Percentiles rank a stretch among this genome's conserved stretches.
These are phyloP conservation scores for Pseudozyma tsukubaensis DNA, from an alignment of 1,284 basidiomycete species.

Conservation along the genomic window DNA sequence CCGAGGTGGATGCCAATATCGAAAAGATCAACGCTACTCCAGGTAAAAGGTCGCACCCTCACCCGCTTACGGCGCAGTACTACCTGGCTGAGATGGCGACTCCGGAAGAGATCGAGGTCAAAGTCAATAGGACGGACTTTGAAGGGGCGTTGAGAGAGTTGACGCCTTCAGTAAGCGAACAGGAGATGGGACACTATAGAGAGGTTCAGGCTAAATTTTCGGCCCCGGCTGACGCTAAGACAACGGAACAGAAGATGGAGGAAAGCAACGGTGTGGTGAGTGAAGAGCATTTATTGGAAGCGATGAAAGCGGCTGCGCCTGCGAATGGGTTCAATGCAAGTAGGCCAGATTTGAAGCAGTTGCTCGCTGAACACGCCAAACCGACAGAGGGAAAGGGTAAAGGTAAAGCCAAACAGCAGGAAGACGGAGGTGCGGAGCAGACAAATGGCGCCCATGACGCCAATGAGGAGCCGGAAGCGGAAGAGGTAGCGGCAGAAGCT, in stretches of 20 bases:
- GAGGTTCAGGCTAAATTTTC: constrained; percentile 79
- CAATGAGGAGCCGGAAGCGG: not conserved
- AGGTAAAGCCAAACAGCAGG: not conserved
- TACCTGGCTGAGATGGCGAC: constrained; percentile 88
- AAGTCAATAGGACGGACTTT: constrained; percentile 82
- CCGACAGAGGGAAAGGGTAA: not conserved
- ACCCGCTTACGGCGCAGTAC: constrained; percentile 88
- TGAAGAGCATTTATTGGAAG: constrained; percentile 17
- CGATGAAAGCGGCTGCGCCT: constrained; percentile 9
- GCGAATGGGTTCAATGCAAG: constrained; percentile 4
- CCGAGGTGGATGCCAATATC: constrained; percentile 74
- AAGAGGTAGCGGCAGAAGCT: constrained; percentile 4
- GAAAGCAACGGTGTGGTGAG: not conserved
- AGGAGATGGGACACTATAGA: constrained; percentile 89
- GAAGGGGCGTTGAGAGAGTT: constrained; percentile 79
- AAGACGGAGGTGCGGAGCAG: no score
- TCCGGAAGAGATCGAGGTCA: constrained; percentile 79
- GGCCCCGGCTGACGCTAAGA: constrained; percentile 32
- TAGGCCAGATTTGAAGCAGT: constrained; percentile 10
- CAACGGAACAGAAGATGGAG: not conserved
- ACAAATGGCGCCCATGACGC: no score
- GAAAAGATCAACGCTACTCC: constrained; percentile 62
- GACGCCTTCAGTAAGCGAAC: constrained; percentile 86
- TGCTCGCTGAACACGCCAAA: constrained; percentile 2
- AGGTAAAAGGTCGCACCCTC: constrained; percentile 71